phyloP scores from a whole-genome alignment of 495 filamentous ascomycete genomes.

The Alectoria sarmentosa region DNA sequence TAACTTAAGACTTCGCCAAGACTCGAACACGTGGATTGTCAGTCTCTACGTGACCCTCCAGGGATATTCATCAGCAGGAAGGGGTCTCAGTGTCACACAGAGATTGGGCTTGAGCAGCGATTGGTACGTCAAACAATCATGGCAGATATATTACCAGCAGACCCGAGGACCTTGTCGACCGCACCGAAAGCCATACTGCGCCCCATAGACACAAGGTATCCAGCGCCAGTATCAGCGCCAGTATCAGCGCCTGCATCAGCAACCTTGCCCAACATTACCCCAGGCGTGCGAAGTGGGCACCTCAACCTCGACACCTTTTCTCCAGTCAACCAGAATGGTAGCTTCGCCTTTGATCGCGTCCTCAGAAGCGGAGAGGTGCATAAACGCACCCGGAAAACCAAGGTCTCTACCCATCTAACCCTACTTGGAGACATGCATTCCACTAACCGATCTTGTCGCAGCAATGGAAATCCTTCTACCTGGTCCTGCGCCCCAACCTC shows the following conservation, averaged over 20 bases:
- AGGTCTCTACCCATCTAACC: conserved; percentile 52
- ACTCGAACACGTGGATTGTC: neutral
- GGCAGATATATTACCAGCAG: neutral
- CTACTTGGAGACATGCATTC: neutral
- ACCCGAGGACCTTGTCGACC: neutral
- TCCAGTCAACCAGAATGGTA: conserved; percentile 89
- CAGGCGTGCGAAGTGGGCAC: conserved; percentile 39
- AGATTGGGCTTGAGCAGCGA: neutral
- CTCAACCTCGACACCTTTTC: conserved; percentile 57
- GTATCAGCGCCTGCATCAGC: neutral
- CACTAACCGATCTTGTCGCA: conserved; percentile 31
- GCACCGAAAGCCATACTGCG: conserved; percentile 8
- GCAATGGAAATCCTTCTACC: conserved; percentile 77
- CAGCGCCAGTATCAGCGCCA: neutral
- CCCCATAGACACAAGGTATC: conserved; percentile 9
- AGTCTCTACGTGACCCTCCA: neutral
- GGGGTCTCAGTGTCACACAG: neutral
- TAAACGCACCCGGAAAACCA: conserved; percentile 88
- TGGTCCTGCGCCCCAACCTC: conserved; percentile 89
- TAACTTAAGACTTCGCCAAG: neutral
- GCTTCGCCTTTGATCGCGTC: conserved; percentile 90
- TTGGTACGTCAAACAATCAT: neutral
- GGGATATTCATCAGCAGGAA: neutral
- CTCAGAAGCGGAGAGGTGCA: conserved; percentile 78
- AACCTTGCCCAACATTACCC: neutral